These are phyloP conservation scores for Phytopythium boreale DNA, from an alignment of 352 stramenopile genomes.

Conservation along the genomic window DNA sequence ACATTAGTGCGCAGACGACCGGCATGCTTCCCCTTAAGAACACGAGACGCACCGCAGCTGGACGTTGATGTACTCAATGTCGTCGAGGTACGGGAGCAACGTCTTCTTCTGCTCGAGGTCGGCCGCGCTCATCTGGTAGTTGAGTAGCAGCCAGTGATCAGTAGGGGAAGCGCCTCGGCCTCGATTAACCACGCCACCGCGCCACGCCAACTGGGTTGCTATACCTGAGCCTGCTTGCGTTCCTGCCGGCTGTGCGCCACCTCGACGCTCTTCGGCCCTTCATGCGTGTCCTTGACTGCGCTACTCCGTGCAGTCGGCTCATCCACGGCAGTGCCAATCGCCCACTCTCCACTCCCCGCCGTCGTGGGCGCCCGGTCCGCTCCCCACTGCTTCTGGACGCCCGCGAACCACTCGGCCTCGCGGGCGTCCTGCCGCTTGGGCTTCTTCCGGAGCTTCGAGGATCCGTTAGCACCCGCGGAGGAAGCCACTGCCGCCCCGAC, in stretches of 20 bases:
- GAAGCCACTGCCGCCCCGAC: slow-evolving; percentile 5
- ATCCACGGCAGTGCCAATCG: background rate
- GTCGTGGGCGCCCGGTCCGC: background rate
- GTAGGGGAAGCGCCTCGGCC: no score
- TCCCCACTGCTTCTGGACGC: slow-evolving; percentile 14
- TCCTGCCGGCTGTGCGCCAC: background rate
- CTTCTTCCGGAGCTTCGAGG: slow-evolving; percentile 3
- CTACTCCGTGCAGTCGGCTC: background rate
- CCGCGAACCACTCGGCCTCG: slow-evolving; percentile 2
- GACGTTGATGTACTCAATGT: slow-evolving; percentile 87
- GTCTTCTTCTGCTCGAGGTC: slow-evolving; percentile 75
- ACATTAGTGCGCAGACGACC: background rate
- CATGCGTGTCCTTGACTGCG: background rate
- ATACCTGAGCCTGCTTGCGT: background rate
- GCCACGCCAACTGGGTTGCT: background rate
- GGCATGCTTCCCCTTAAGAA: no score
- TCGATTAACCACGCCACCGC: no score
- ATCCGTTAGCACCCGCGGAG: background rate
- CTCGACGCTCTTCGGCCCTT: background rate
- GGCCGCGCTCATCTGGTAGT: slow-evolving; percentile 51
- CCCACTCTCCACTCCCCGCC: background rate
- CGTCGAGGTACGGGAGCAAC: slow-evolving; percentile 79
- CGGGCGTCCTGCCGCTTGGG: slow-evolving; percentile 4
- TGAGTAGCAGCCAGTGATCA: background rate
- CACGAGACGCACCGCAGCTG: slow-evolving; percentile 43